These are phyloP conservation scores for Paraphaeosphaeria sporulosa DNA, from an alignment of 2,329 filamentous ascomycete genomes.

Conservation along the genomic window DNA sequence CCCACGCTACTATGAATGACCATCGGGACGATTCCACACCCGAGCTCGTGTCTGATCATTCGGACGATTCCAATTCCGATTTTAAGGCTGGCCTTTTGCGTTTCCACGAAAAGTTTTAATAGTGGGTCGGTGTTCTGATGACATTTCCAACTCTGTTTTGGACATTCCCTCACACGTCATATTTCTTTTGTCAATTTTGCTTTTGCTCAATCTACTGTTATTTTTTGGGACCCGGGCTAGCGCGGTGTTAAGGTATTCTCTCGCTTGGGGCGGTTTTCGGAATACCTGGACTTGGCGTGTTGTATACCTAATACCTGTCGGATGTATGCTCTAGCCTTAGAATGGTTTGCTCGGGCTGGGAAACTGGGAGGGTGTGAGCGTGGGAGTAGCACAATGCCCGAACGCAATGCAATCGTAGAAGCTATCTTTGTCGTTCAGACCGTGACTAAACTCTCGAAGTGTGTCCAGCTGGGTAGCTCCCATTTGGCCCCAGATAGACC, in stretches of 20 bases:
- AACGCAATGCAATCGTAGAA: background rate
- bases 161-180: background rate
- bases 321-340: background rate
- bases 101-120: slow-evolving; percentile 9
- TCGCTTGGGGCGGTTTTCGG: slow-evolving; percentile 6
- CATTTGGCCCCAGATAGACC: background rate
- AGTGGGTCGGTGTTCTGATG: slow-evolving; percentile 8
- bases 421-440: background rate
- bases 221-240: background rate
- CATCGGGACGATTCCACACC: no score
- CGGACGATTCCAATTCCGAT: background rate
- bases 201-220: background rate
- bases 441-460: background rate
- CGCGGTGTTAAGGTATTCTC: slow-evolving; percentile 6
- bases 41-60: background rate
- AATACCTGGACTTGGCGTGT: slow-evolving; percentile 5
- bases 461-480: background rate
- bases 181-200: background rate
- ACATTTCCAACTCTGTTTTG: background rate
- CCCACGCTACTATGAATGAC: no score
- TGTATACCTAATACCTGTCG: slow-evolving; percentile 2
- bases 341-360: slow-evolving; percentile 2
- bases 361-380: background rate
- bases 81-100: slow-evolving; percentile 8
- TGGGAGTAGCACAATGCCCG: background rate